Percentiles rank a stretch among this genome's conserved stretches.
Conservation (phyloP, 768 basidiomycete genomes). For the Cyclocybe aegerita region DNA sequence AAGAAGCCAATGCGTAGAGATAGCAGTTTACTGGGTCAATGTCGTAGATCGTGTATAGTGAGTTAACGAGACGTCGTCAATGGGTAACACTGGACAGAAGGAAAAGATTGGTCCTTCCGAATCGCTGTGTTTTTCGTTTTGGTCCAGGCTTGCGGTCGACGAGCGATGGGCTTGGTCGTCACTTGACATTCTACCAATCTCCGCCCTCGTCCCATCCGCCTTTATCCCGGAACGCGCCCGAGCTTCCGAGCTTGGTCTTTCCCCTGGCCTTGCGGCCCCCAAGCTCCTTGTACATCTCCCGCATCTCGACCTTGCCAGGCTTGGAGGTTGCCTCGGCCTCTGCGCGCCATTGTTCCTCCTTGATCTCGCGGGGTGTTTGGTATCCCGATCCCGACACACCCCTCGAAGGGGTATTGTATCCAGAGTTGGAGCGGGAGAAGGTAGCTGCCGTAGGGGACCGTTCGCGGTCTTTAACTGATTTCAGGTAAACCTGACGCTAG, state of each 20-base stretch:
- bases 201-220: slow-evolving; percentile 65
- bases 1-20: no score
- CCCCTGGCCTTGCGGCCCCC: slow-evolving; percentile 77
- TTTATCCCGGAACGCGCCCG: slow-evolving; percentile 63
- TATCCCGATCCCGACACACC: slow-evolving; percentile 65
- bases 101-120: no score
- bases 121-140: no score
- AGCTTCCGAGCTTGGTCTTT: slow-evolving; percentile 74
- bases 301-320: slow-evolving; percentile 83
- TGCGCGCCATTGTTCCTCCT: slow-evolving; percentile 72
- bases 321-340: slow-evolving; percentile 49
- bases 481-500: slow-evolving; percentile 55
- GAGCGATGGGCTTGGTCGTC: no score
- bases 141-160: no score
- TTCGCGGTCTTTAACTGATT: slow-evolving; percentile 36
- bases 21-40: no score
- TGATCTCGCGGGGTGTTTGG: slow-evolving; percentile 76
- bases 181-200: slow-evolving; percentile 15
- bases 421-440: slow-evolving; percentile 38
- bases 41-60: no score
- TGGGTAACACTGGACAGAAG: no score
- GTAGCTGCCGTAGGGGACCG: slow-evolving; percentile 31
- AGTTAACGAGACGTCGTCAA: no score
- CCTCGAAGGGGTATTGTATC: slow-evolving; percentile 46
- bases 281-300: slow-evolving; percentile 88